phyloP scores from a whole-genome alignment of 192 early-diverging fungal genomes.

The Linnemannia exigua region DNA sequence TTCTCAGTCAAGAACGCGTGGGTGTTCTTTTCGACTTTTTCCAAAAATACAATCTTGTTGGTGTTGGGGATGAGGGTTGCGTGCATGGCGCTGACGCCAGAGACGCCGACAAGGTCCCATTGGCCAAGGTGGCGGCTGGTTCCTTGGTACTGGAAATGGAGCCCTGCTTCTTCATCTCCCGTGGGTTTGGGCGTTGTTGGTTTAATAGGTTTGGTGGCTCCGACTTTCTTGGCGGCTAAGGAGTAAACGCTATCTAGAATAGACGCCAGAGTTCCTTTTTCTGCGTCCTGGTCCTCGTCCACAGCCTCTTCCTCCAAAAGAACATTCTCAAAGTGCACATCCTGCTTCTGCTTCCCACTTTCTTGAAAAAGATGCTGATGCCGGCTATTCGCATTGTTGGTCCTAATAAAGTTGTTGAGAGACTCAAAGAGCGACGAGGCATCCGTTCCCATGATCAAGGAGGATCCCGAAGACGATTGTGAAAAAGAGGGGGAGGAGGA shows the following conservation, averaged over 20 bases:
- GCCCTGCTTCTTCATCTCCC: not conserved
- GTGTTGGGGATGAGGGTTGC: slow-evolving; percentile 49
- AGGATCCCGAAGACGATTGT: not conserved
- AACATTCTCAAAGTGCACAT: not conserved
- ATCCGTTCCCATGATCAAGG: slow-evolving; percentile 20
- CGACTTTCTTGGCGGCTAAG: slow-evolving; percentile 23
- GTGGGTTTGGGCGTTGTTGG: not conserved
- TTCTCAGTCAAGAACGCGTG: slow-evolving; percentile 23
- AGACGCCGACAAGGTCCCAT: slow-evolving; percentile 52
- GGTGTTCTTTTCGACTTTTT: slow-evolving; percentile 38
- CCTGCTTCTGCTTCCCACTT: not conserved
- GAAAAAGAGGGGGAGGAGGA: slow-evolving; percentile 12
- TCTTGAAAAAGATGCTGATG: not conserved
- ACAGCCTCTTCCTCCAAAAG: not conserved
- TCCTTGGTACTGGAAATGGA: not conserved
- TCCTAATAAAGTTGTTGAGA: slow-evolving; percentile 14
- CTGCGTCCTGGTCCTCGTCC: not conserved
- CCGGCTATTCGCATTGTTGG: not conserved
- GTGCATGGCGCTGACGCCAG: slow-evolving; percentile 55
- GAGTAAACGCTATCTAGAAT: slow-evolving; percentile 21
- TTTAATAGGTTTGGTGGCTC: not conserved
- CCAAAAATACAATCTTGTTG: slow-evolving; percentile 54
- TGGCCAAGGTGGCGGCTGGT: slow-evolving; percentile 38
- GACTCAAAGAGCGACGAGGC: slow-evolving; percentile 29
- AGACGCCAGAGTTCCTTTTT: not conserved